A percentile compares a stretch with the other conserved stretches of the same genome.
Evolutionary conservation across 2,329 filamentous ascomycete genomes (phyloP).

Genomic region (Colletotrichum horii): DNA sequence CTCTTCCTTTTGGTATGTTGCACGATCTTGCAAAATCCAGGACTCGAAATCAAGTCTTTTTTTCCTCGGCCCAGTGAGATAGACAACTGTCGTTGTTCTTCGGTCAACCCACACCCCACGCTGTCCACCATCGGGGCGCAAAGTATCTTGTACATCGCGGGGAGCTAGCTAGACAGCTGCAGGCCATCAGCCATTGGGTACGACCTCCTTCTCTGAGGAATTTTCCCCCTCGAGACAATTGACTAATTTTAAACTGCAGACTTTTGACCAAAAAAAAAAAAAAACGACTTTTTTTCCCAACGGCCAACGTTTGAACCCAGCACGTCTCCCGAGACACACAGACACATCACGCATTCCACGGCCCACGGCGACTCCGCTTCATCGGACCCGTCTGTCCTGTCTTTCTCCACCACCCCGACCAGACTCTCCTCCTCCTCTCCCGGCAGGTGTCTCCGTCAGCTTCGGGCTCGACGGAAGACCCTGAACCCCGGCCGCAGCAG

Average conservation of each 20-base stretch:
- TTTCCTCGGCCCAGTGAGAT: not conserved
- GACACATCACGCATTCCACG: not conserved
- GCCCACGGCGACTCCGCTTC: conserved; percentile 1
- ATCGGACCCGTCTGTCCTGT: not conserved
- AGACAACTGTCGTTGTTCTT: not conserved
- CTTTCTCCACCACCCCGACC: not conserved
- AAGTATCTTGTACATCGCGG: not conserved
- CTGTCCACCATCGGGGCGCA: not conserved
- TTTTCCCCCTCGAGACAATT: not conserved
- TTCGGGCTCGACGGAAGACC: not conserved
- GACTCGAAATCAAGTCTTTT: not conserved
- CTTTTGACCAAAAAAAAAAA: not conserved
- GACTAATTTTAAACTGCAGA: not conserved
- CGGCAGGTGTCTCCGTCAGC: not conserved
- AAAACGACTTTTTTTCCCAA: not conserved
- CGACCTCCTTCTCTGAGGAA: not conserved
- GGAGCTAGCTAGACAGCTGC: not conserved
- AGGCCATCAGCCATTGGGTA: not conserved
- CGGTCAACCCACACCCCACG: not conserved
- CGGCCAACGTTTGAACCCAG: not conserved
- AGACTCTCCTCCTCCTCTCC: not conserved
- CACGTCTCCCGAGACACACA: not conserved
- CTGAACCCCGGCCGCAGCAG: conserved; percentile 31
- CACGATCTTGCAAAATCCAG: not conserved
- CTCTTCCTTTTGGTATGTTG: not conserved